Evolutionary conservation across 108 stramenopile genomes (phyloP).

Genomic region (Pseudonitzschia delicatissima): DNA sequence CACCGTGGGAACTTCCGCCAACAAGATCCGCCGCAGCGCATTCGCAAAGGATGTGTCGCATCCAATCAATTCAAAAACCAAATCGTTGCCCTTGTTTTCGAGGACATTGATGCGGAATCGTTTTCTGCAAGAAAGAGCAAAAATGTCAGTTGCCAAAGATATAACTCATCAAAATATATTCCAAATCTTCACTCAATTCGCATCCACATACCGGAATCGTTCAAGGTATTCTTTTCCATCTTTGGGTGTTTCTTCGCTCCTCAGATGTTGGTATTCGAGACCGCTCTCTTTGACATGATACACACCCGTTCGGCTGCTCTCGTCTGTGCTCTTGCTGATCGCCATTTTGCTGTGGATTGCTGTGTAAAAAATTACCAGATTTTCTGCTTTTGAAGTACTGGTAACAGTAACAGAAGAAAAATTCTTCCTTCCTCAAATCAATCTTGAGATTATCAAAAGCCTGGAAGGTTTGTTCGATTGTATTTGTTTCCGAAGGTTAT

Average conservation of each 20-base stretch:
- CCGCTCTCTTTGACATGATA: constrained; percentile 71
- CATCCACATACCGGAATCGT: constrained; percentile 37
- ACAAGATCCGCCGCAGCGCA: constrained; percentile 92
- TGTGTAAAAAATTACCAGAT: too few relatives aligned
- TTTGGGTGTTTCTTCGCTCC: constrained; percentile 38
- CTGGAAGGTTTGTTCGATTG: too few relatives aligned
- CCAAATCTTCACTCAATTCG: not conserved
- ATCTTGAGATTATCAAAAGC: too few relatives aligned
- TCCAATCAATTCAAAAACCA: constrained; percentile 87
- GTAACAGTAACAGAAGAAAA: too few relatives aligned
- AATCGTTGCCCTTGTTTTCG: constrained; percentile 54
- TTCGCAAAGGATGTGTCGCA: constrained; percentile 95
- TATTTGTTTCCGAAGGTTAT: too few relatives aligned
- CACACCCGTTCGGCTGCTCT: constrained; percentile 33
- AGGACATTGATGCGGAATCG: constrained; percentile 54
- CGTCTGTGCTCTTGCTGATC: constrained; percentile 7
- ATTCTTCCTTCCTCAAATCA: too few relatives aligned
- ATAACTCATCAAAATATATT: too few relatives aligned
- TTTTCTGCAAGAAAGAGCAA: constrained; percentile 15
- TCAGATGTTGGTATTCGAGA: constrained; percentile 58
- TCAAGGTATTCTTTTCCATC: constrained; percentile 59
- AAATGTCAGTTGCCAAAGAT: not conserved
- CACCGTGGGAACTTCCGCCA: constrained; percentile 91
- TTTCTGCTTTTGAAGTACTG: too few relatives aligned
- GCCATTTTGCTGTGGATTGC: too few relatives aligned